Conservation (phyloP, 2,329 filamentous ascomycete genomes). For the Ceratocystis destructans region DNA sequence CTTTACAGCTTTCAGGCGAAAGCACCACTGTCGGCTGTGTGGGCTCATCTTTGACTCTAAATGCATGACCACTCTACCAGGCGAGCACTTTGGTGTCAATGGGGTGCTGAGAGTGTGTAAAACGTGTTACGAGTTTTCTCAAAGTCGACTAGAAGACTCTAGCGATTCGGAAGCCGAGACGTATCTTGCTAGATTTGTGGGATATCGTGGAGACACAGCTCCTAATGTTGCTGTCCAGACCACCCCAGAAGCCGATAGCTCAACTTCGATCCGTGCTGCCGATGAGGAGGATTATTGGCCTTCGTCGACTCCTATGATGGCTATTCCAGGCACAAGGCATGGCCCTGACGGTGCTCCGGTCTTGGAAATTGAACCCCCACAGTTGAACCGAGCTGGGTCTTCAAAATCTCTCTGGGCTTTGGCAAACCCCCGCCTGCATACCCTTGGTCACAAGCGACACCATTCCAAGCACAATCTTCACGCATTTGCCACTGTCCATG, state of each 20-base stretch:
- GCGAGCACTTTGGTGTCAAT: constrained; percentile 72
- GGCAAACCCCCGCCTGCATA: constrained; percentile 55
- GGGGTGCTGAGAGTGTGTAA: constrained; percentile 82
- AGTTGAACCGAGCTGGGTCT: constrained; percentile 80
- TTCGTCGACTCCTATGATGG: constrained; percentile 55
- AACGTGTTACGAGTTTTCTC: constrained; percentile 76
- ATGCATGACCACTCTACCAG: constrained; percentile 83
- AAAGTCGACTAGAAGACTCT: constrained; percentile 70
- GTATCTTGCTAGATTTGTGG: constrained; percentile 40
- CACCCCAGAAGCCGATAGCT: constrained; percentile 11
- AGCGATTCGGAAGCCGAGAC: constrained; percentile 59
- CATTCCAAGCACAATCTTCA: constrained; percentile 66
- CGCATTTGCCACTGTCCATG: not conserved
- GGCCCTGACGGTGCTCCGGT: constrained; percentile 69
- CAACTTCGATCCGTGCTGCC: constrained; percentile 21
- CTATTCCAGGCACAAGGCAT: constrained; percentile 60
- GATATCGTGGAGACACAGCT: constrained; percentile 10
- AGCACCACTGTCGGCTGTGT: constrained; percentile 90
- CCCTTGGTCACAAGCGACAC: constrained; percentile 67
- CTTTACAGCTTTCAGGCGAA: constrained; percentile 87
- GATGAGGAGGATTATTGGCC: constrained; percentile 36
- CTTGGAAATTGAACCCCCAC: constrained; percentile 76
- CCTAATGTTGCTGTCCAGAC: constrained; percentile 9
- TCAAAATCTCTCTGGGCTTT: constrained; percentile 75
- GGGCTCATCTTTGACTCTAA: constrained; percentile 98